phyloP scores from a whole-genome alignment of 2,329 filamentous ascomycete genomes.

The Clonostachys chloroleuca region DNA sequence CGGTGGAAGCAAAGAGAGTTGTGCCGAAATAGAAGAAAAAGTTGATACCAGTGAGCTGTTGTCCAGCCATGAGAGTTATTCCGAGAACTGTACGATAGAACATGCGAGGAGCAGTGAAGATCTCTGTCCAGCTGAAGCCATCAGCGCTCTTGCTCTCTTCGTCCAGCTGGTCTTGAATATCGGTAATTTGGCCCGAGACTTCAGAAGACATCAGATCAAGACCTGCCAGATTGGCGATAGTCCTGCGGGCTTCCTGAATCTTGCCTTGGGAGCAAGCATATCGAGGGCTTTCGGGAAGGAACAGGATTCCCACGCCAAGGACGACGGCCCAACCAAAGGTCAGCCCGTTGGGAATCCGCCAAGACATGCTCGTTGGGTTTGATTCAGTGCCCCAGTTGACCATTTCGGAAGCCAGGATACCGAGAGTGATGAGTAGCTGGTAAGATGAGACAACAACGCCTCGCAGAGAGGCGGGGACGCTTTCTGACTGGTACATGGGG shows the following conservation, averaged over 20 bases:
- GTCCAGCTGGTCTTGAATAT: slow-evolving; percentile 46
- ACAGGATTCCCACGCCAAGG: slow-evolving; percentile 44
- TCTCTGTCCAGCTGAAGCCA: slow-evolving; percentile 49
- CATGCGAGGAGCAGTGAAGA: slow-evolving; percentile 66
- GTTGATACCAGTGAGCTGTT: slow-evolving; percentile 66
- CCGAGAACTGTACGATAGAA: slow-evolving; percentile 59
- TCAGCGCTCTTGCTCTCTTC: slow-evolving; percentile 38
- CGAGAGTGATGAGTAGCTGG: slow-evolving; percentile 66
- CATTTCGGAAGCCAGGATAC: slow-evolving; percentile 56
- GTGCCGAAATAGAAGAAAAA: slow-evolving; percentile 66
- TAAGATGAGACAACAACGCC: slow-evolving; percentile 61
- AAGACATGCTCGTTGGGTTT: slow-evolving; percentile 42
- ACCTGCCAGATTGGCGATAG: slow-evolving; percentile 39
- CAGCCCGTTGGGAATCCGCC: slow-evolving; percentile 59
- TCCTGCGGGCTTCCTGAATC: neutral
- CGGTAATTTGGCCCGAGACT: slow-evolving; percentile 42
- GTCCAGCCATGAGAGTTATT: slow-evolving; percentile 57
- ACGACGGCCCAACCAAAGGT: slow-evolving; percentile 50
- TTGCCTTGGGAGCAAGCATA: neutral
- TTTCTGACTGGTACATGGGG: slow-evolving; percentile 67
- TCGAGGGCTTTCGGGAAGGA: slow-evolving; percentile 31
- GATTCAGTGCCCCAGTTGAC: slow-evolving; percentile 57
- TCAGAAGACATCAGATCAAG: slow-evolving; percentile 27
- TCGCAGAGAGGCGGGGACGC: slow-evolving; percentile 58
- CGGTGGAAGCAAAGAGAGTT: slow-evolving; percentile 62